phyloP scores from a whole-genome alignment of 345 rosid species.

The Brassica juncea region DNA sequence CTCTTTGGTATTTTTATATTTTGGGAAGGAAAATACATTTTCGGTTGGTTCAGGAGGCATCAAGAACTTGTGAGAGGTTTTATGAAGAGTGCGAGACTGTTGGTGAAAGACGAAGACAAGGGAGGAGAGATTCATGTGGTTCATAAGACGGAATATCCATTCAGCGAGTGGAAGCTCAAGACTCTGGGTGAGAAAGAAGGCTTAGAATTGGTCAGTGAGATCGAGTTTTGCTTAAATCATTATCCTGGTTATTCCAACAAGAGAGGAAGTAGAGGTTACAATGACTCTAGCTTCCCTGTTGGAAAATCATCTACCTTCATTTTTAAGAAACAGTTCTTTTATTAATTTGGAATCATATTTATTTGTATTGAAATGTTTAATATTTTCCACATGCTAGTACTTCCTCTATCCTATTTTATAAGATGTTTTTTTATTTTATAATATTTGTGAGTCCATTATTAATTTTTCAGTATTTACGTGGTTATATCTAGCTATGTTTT shows the following conservation, averaged over 20 bases:
- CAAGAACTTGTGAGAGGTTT: slow-evolving; percentile 47
- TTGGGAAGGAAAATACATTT: neutral
- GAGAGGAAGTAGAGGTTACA: slow-evolving; percentile 43
- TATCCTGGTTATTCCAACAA: slow-evolving; percentile 55
- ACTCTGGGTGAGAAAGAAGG: slow-evolving; percentile 41
- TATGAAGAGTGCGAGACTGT: slow-evolving; percentile 44
- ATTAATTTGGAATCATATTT: neutral
- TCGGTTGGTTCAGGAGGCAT: slow-evolving; percentile 39
- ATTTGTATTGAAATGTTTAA: neutral
- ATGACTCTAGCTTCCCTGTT: slow-evolving; percentile 40
- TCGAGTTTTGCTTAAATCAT: slow-evolving; percentile 28
- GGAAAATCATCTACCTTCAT: slow-evolving; percentile 48
- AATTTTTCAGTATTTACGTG: no score
- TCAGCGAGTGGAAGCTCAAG: slow-evolving; percentile 45
- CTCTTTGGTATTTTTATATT: neutral
- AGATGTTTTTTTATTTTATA: neutral
- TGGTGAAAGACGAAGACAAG: slow-evolving; percentile 38
- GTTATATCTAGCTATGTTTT: no score
- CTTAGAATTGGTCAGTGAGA: slow-evolving; percentile 27
- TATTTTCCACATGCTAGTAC: neutral
- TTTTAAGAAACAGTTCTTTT: slow-evolving; percentile 38
- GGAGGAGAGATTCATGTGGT: slow-evolving; percentile 58
- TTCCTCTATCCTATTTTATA: neutral
- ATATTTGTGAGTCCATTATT: no score
- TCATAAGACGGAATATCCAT: slow-evolving; percentile 56